These are phyloP conservation scores for Stemphylium vesicarium DNA, from an alignment of 2,329 filamentous ascomycete genomes.

Conservation along the genomic window DNA sequence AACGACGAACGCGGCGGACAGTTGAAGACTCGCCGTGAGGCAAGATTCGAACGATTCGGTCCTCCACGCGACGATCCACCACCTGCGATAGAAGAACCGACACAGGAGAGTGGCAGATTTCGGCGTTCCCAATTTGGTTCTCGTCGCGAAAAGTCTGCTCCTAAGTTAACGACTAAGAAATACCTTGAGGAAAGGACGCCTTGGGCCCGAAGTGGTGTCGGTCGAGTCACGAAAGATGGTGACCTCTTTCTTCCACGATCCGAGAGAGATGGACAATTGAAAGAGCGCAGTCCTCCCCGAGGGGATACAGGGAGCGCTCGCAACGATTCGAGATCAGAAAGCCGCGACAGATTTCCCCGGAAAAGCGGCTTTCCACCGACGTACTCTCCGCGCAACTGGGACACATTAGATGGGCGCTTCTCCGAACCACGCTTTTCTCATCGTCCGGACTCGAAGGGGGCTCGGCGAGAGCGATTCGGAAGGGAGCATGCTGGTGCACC, in stretches of 20 bases:
- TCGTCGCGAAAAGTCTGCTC: too few species aligned
- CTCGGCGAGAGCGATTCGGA: slow-evolving; percentile 5
- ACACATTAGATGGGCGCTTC: background rate
- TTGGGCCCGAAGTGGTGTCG: background rate
- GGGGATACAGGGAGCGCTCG: too few species aligned
- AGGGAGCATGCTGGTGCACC: background rate
- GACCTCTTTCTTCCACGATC: background rate
- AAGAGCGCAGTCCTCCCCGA: background rate
- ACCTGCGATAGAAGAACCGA: background rate
- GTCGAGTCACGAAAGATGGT: background rate
- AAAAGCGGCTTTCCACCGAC: background rate
- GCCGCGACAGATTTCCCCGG: background rate
- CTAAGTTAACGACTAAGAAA: too few species aligned
- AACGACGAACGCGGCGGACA: background rate
- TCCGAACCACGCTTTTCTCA: slow-evolving; percentile 2
- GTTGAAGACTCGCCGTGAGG: slow-evolving; percentile 7
- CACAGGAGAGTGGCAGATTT: slow-evolving; percentile 11
- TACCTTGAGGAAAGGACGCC: background rate
- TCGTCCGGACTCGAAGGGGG: slow-evolving; percentile 9
- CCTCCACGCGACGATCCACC: slow-evolving; percentile 7
- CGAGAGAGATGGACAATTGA: too few species aligned
- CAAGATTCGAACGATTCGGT: slow-evolving; percentile 14
- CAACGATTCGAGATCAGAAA: too few species aligned
- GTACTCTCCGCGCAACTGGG: background rate
- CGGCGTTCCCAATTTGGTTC: background rate